These are phyloP conservation scores for Cymbopogon citratus DNA, from an alignment of 176 grass and related monocot species.

Conservation along the genomic window DNA sequence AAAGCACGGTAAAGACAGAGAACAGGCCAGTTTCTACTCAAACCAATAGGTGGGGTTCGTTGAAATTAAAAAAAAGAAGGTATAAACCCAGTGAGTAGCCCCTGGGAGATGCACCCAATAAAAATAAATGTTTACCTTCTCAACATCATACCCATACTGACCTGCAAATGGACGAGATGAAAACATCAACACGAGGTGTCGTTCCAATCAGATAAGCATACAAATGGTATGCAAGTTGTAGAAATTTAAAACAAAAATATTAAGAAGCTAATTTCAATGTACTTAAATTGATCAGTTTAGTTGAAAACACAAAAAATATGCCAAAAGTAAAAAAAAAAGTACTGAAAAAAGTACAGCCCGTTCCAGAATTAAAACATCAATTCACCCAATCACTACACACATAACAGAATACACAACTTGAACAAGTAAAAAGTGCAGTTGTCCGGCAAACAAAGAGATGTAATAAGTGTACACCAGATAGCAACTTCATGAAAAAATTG, in stretches of 20 bases:
- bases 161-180: slow-evolving; percentile 50
- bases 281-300: background rate
- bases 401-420: background rate
- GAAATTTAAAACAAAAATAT: background rate
- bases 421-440: background rate
- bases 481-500: background rate
- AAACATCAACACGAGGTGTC: background rate
- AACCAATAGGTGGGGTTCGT: background rate
- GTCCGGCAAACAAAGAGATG: background rate
- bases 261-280: background rate
- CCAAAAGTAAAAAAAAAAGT: background rate
- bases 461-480: background rate
- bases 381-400: background rate
- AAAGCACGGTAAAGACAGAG: background rate
- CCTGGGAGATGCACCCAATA: background rate
- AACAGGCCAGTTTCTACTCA: background rate
- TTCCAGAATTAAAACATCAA: background rate
- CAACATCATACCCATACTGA: slow-evolving; percentile 59
- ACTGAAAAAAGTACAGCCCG: background rate
- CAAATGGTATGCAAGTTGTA: background rate
- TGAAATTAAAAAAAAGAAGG: background rate
- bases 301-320: background rate
- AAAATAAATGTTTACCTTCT: slow-evolving; percentile 53
- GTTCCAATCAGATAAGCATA: too few relatives aligned
- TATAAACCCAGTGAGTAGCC: background rate